Conservation (phyloP, 768 basidiomycete species). For the Gymnopilus dilepis region DNA sequence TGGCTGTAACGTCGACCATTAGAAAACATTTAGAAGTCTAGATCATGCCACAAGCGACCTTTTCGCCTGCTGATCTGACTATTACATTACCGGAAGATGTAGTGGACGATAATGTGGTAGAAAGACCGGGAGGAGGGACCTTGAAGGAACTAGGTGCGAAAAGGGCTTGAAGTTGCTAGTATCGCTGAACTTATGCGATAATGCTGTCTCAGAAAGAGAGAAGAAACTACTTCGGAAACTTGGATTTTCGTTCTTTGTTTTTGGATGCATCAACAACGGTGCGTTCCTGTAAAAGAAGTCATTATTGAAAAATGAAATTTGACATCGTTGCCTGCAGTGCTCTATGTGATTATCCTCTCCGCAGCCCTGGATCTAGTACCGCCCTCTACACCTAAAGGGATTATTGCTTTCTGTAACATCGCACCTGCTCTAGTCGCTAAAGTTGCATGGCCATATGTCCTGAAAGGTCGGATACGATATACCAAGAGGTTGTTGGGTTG, state of each 20-base stretch:
- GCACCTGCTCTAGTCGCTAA: conserved; percentile 87
- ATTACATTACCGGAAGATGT: conserved; percentile 13
- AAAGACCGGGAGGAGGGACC: neutral
- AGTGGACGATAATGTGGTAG: conserved; percentile 8
- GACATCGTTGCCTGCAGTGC: conserved; percentile 50
- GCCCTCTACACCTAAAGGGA: conserved; percentile 89
- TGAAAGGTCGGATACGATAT: conserved; percentile 88
- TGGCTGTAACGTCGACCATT: neutral
- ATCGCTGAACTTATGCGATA: neutral
- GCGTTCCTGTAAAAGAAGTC: conserved; percentile 9
- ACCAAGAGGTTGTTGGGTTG: conserved; percentile 75
- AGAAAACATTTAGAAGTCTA: too few relatives aligned
- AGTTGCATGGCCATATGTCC: conserved; percentile 88
- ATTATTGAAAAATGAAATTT: neutral
- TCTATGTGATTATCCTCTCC: conserved; percentile 96
- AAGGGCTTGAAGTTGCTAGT: too few relatives aligned
- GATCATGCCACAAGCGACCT: conserved; percentile 13
- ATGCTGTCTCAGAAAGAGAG: conserved; percentile 30
- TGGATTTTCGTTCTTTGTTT: conserved; percentile 81
- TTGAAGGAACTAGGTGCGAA: conserved; percentile 6
- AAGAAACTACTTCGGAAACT: conserved; percentile 43
- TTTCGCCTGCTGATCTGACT: conserved; percentile 13
- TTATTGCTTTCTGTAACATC: conserved; percentile 96
- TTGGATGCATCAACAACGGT: conserved; percentile 95
- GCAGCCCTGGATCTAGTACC: conserved; percentile 95